Percentiles rank a stretch among this genome's conserved stretches.
phyloP scores from a whole-genome alignment of 257 asterid species.

The Solanum peruvianum region DNA sequence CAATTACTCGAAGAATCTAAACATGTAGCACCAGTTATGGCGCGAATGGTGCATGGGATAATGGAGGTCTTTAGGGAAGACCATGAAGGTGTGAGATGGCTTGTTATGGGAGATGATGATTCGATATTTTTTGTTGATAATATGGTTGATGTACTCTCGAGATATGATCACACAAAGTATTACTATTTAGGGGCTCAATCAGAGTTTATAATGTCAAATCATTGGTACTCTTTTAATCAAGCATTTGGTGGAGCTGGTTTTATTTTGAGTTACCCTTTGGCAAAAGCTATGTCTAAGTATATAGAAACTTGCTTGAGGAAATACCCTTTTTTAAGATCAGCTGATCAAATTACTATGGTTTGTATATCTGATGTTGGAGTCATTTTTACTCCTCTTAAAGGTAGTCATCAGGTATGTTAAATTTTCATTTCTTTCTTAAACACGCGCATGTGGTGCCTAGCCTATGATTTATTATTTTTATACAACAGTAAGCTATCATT shows the following conservation, averaged over 20 bases:
- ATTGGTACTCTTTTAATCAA: conserved; percentile 39
- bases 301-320: conserved; percentile 39
- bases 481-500: neutral
- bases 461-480: neutral
- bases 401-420: conserved; percentile 46
- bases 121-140: conserved; percentile 54
- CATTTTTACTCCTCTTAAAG: conserved; percentile 35
- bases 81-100: conserved; percentile 37
- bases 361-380: conserved; percentile 63
- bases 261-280: conserved; percentile 50
- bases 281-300: conserved; percentile 27
- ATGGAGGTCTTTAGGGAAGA: conserved; percentile 36
- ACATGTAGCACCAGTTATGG: conserved; percentile 20
- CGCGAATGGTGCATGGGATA: conserved; percentile 50
- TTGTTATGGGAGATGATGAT: conserved; percentile 72
- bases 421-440: neutral
- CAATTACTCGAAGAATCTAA: conserved; percentile 11
- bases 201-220: conserved; percentile 41
- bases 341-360: conserved; percentile 44
- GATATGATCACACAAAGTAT: conserved; percentile 42
- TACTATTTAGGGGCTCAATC: conserved; percentile 49
- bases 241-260: conserved; percentile 77
- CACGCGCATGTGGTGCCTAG: neutral
- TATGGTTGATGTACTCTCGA: conserved; percentile 29
- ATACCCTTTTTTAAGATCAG: conserved; percentile 20